Percentiles rank a stretch among this genome's conserved stretches.
These are phyloP conservation scores for Boletales sp. DNA, from an alignment of 768 basidiomycete genomes.

Conservation along the genomic window DNA sequence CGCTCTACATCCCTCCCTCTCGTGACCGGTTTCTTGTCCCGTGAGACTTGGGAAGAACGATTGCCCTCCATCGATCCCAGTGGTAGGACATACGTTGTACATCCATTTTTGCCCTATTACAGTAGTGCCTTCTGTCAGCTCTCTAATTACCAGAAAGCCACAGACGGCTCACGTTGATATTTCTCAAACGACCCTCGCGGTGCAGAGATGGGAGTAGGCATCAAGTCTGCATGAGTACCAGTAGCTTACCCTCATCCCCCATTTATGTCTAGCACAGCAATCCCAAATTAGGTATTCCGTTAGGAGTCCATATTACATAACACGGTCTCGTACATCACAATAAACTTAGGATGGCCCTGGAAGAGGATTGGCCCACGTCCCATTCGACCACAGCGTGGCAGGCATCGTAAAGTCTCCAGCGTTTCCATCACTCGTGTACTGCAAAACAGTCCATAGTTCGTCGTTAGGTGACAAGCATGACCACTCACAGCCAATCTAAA, in stretches of 20 bases:
- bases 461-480: neutral
- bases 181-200: constrained; percentile 19
- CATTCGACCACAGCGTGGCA: constrained; percentile 72
- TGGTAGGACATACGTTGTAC: constrained; percentile 31
- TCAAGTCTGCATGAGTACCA: constrained; percentile 11
- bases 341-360: constrained; percentile 53
- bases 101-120: constrained; percentile 31
- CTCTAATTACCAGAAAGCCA: neutral
- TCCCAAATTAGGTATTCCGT: neutral
- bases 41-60: constrained; percentile 23
- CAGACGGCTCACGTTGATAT: constrained; percentile 13
- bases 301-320: neutral
- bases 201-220: constrained; percentile 20
- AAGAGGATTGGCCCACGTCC: constrained; percentile 74
- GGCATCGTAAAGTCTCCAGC: constrained; percentile 80
- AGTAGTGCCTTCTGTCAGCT: constrained; percentile 1
- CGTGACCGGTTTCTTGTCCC: neutral
- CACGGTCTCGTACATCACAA: neutral
- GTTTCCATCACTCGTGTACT: constrained; percentile 47
- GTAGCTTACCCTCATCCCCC: constrained; percentile 10
- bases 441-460: constrained; percentile 5
- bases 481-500: constrained; percentile 71
- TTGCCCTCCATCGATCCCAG: constrained; percentile 9
- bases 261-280: constrained; percentile 20
- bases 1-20: too few relatives aligned